Conservation (phyloP, 2,329 filamentous ascomycete genomes). For the Rhynchosporium agropyri region DNA sequence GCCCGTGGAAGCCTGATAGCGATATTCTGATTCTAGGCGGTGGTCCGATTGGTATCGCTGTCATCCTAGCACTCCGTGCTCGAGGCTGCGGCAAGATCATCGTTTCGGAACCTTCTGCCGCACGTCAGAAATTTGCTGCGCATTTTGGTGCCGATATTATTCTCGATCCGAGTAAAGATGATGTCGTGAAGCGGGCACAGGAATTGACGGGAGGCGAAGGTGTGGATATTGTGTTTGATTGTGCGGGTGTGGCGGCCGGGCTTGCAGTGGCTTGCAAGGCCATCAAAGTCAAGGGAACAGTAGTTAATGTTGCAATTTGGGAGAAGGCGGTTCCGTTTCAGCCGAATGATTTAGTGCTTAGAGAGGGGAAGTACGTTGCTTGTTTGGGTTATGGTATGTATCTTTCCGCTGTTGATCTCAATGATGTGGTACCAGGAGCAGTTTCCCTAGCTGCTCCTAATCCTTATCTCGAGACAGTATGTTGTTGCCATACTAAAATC, state of each 20-base stretch:
- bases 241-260: slow-evolving; percentile 60
- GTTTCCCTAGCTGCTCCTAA: too few relatives aligned
- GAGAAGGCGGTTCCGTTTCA: slow-evolving; percentile 57
- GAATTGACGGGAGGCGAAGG: slow-evolving; percentile 53
- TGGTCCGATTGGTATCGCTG: slow-evolving; percentile 63
- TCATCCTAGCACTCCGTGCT: slow-evolving; percentile 60
- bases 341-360: slow-evolving; percentile 56
- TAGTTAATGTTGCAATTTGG: slow-evolving; percentile 69
- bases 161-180: slow-evolving; percentile 54
- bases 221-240: slow-evolving; percentile 63
- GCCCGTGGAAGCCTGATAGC: slow-evolving; percentile 50
- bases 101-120: slow-evolving; percentile 56
- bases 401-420: too few relatives aligned
- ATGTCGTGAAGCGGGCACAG: slow-evolving; percentile 50
- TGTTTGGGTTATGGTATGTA: slow-evolving; percentile 32
- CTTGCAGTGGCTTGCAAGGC: slow-evolving; percentile 48
- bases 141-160: slow-evolving; percentile 59
- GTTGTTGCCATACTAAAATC: too few relatives aligned
- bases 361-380: slow-evolving; percentile 55
- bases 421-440: too few relatives aligned
- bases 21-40: slow-evolving; percentile 60
- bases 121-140: slow-evolving; percentile 53
- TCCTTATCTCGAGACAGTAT: too few relatives aligned
- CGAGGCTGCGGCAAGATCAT: slow-evolving; percentile 58
- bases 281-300: slow-evolving; percentile 55